phyloP scores from a whole-genome alignment of 73 alveolate species.

The Paramecium octaurelia region DNA sequence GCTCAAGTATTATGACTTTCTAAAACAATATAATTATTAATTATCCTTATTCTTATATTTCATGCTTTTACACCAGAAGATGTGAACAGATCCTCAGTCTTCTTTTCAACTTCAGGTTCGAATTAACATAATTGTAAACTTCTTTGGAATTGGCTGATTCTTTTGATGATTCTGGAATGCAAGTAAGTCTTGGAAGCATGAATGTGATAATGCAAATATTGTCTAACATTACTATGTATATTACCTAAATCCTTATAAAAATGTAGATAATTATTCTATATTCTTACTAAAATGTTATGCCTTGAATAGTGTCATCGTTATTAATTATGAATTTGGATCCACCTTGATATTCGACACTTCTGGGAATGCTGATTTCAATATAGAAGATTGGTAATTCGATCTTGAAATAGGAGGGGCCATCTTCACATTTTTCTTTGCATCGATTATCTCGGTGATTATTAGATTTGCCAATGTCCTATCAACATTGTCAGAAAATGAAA shows the following conservation, averaged over 20 bases:
- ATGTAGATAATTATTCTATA: background rate
- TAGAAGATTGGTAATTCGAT: background rate
- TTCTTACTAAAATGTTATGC: background rate
- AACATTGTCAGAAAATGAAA: background rate
- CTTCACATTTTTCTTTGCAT: background rate
- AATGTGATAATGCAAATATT: conserved; percentile 27
- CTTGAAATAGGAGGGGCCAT: background rate
- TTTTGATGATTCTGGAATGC: conserved; percentile 24
- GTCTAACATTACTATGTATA: background rate
- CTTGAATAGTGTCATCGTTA: background rate
- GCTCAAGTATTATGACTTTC: conserved; percentile 29
- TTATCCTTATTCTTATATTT: background rate
- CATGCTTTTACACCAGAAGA: background rate
- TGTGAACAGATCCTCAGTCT: background rate
- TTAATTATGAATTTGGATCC: background rate
- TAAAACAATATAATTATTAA: background rate
- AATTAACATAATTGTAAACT: background rate
- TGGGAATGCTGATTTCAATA: background rate
- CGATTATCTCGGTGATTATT: background rate
- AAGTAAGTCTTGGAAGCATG: conserved; percentile 35
- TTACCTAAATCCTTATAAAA: conserved; percentile 36
- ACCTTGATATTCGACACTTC: background rate
- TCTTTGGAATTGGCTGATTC: background rate
- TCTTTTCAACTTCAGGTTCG: conserved; percentile 17
- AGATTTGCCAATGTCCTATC: background rate